Conservation (phyloP, 495 filamentous ascomycete species). For the Xylaria telfairii region DNA sequence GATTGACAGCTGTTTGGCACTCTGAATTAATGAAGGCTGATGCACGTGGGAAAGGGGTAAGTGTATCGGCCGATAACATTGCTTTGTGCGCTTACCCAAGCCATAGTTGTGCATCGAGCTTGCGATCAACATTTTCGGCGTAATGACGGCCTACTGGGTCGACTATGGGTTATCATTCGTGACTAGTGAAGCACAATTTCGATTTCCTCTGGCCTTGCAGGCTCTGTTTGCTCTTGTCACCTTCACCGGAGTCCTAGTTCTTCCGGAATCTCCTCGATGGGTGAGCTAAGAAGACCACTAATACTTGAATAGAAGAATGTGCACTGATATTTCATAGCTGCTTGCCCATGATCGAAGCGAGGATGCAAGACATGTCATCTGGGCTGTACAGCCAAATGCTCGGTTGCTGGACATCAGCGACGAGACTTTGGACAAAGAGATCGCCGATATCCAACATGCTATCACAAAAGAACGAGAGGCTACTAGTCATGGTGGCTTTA, state of each 20-base stretch:
- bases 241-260: conserved; percentile 33
- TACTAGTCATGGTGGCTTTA: conserved; percentile 41
- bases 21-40: conserved; percentile 52
- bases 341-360: conserved; percentile 37
- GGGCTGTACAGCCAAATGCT: conserved; percentile 46
- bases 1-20: conserved; percentile 50
- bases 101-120: conserved; percentile 49
- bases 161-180: conserved; percentile 43
- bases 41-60: conserved; percentile 38
- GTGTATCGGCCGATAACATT: neutral
- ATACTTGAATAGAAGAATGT: neutral
- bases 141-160: conserved; percentile 42
- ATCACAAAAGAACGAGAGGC: conserved; percentile 32
- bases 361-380: conserved; percentile 38
- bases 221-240: conserved; percentile 47
- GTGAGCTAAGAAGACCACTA: neutral
- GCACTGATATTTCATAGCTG: conserved; percentile 28
- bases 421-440: conserved; percentile 32
- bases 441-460: conserved; percentile 34
- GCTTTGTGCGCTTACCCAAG: conserved; percentile 3
- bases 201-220: conserved; percentile 54
- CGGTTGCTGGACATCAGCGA: conserved; percentile 29
- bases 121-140: conserved; percentile 60
- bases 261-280: conserved; percentile 42
- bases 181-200: conserved; percentile 47